These are phyloP conservation scores for Rhodamnia argentea DNA, from an alignment of 345 rosid genomes.

Conservation along the genomic window DNA sequence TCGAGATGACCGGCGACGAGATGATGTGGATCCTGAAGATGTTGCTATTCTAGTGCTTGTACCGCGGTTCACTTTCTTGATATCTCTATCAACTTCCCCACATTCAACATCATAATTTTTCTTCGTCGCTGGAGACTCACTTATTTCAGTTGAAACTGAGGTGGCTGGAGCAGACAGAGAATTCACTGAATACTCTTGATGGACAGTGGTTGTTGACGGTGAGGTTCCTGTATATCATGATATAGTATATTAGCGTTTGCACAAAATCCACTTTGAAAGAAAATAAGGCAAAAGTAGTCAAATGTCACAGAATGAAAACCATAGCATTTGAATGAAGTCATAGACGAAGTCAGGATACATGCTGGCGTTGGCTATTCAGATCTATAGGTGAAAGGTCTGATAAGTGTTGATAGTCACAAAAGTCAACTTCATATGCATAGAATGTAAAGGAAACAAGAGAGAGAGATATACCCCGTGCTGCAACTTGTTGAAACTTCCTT, in stretches of 20 bases:
- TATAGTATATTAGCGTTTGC: background rate
- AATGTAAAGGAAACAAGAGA: background rate
- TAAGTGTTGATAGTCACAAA: background rate
- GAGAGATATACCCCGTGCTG: conserved; percentile 33
- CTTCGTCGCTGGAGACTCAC: conserved; percentile 39
- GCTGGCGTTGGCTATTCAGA: background rate
- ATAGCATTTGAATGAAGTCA: background rate
- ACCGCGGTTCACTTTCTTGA: conserved; percentile 20
- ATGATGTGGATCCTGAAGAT: conserved; percentile 43
- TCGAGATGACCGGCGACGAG: conserved; percentile 51
- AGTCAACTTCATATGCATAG: background rate
- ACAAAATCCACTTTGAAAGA: background rate
- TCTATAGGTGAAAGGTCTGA: background rate
- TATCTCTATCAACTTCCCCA: conserved; percentile 16
- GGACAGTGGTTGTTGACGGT: conserved; percentile 22
- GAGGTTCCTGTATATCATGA: conserved; percentile 31
- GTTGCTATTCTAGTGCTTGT: conserved; percentile 13
- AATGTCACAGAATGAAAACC: background rate
- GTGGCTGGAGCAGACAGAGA: conserved; percentile 55
- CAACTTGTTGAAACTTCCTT: conserved; percentile 61
- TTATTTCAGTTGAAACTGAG: conserved; percentile 45
- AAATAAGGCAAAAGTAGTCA: background rate
- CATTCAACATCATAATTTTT: conserved; percentile 17
- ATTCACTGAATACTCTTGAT: conserved; percentile 41
- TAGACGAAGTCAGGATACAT: background rate